phyloP scores from a whole-genome alignment of 805 yeast genomes.

The Starmerella stigmatis region DNA sequence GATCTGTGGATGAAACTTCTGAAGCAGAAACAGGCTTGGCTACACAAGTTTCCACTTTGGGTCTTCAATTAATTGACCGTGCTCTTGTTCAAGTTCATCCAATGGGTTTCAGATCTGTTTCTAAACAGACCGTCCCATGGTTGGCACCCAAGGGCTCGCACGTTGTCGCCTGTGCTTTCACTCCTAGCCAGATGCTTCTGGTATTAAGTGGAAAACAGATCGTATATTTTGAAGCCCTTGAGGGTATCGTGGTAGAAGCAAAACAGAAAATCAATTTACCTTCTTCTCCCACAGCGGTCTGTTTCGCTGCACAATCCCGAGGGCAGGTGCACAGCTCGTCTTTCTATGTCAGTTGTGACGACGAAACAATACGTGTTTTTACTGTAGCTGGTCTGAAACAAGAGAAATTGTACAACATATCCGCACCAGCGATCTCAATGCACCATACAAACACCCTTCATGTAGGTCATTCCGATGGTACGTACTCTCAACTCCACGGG shows the following conservation, averaged over 20 bases:
- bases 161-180: conserved; percentile 50
- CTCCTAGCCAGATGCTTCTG: conserved; percentile 56
- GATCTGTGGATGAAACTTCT: conserved; percentile 55
- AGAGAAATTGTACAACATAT: background rate
- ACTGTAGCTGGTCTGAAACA: conserved; percentile 6
- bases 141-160: conserved; percentile 66
- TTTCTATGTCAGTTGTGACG: conserved; percentile 62
- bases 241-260: conserved; percentile 60
- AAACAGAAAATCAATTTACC: conserved; percentile 47
- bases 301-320: conserved; percentile 38
- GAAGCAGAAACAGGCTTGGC: conserved; percentile 50
- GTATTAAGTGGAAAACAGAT: conserved; percentile 65
- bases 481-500: background rate
- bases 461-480: conserved; percentile 16
- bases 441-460: background rate
- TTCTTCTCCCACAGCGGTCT: conserved; percentile 29
- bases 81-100: conserved; percentile 65
- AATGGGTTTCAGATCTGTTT: conserved; percentile 56
- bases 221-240: conserved; percentile 71
- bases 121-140: conserved; percentile 49
- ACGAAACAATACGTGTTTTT: conserved; percentile 52
- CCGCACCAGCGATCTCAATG: conserved; percentile 1
- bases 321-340: conserved; percentile 43
- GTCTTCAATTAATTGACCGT: conserved; percentile 56
- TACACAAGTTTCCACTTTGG: conserved; percentile 49